These are phyloP conservation scores for Fraxinus pennsylvanica DNA, from an alignment of 257 asterid species.

Conservation along the genomic window DNA sequence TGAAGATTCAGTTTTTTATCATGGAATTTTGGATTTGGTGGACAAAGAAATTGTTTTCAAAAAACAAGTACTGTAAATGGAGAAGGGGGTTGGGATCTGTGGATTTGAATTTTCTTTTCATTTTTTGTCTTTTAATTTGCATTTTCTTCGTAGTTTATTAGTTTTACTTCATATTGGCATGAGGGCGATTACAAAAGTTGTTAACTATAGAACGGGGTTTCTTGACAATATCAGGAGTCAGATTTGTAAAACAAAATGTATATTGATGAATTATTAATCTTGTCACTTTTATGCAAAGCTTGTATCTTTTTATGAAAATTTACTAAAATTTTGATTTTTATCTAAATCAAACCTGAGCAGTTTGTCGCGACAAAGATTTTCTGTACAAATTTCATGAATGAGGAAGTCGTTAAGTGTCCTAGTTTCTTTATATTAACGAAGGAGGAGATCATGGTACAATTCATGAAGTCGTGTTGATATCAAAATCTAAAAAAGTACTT, in stretches of 20 bases:
- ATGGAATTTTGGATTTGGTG: conserved; percentile 50
- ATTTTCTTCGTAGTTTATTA: not conserved
- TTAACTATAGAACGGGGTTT: conserved; percentile 13
- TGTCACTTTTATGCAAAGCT: conserved; percentile 3
- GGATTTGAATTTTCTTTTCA: not conserved
- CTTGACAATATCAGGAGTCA: conserved; percentile 3
- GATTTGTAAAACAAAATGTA: conserved; percentile 15
- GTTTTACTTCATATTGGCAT: conserved; percentile 27
- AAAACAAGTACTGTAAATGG: conserved; percentile 48
- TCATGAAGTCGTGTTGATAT: too few relatives aligned
- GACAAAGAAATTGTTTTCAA: conserved; percentile 62
- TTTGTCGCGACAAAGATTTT: too few relatives aligned
- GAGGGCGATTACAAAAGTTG: conserved; percentile 30
- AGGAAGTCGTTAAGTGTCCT: not conserved
- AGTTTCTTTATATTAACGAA: too few relatives aligned
- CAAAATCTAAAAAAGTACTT: too few relatives aligned
- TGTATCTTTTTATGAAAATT: not conserved
- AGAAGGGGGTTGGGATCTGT: not conserved
- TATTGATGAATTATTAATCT: not conserved
- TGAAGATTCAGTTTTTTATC: conserved; percentile 27
- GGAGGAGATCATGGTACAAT: too few relatives aligned
- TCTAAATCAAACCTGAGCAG: too few relatives aligned
- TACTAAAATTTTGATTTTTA: too few relatives aligned
- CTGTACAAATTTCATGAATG: not conserved
- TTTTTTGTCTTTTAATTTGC: conserved; percentile 2